Conservation (phyloP, 1,284 basidiomycete genomes). For the Fomitiporia mediterranea region DNA sequence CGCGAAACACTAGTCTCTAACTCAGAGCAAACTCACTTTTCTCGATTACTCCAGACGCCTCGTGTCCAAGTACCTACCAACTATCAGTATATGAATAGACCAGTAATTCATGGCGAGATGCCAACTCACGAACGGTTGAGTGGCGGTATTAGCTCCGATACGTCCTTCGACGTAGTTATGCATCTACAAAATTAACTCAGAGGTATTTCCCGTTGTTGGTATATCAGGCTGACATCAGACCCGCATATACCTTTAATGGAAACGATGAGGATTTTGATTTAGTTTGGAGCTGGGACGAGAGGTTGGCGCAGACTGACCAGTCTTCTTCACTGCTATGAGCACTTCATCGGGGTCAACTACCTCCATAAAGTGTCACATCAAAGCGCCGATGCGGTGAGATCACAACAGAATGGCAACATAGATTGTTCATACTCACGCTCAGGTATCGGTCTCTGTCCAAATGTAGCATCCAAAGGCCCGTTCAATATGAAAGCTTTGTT, state of each 20-base stretch:
- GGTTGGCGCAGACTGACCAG: constrained; percentile 45
- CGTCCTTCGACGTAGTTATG: constrained; percentile 85
- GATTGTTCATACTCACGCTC: constrained; percentile 43
- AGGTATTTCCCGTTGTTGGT: too few relatives aligned
- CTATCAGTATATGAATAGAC: constrained; percentile 39
- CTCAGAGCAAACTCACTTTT: constrained; percentile 25
- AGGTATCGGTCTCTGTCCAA: constrained; percentile 77
- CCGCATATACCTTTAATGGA: constrained; percentile 76
- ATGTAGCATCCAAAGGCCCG: constrained; percentile 63
- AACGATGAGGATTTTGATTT: constrained; percentile 16
- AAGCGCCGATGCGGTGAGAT: not conserved
- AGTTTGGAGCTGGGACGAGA: not conserved
- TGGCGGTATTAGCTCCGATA: constrained; percentile 22
- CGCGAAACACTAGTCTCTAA: not conserved
- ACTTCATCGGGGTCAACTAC: constrained; percentile 75
- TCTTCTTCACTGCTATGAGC: constrained; percentile 88
- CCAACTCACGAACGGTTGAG: constrained; percentile 9
- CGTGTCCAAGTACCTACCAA: constrained; percentile 53
- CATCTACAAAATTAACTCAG: constrained; percentile 61
- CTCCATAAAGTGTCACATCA: not conserved
- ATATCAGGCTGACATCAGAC: constrained; percentile 79
- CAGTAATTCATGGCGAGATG: constrained; percentile 17
- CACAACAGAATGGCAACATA: not conserved
- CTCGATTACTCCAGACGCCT: constrained; percentile 47
- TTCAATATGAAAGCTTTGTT: constrained; percentile 80